Base-by-base conservation (phyloP, 2,329 filamentous ascomycete species). In the Paraphaeosphaeria minitans region DNA sequence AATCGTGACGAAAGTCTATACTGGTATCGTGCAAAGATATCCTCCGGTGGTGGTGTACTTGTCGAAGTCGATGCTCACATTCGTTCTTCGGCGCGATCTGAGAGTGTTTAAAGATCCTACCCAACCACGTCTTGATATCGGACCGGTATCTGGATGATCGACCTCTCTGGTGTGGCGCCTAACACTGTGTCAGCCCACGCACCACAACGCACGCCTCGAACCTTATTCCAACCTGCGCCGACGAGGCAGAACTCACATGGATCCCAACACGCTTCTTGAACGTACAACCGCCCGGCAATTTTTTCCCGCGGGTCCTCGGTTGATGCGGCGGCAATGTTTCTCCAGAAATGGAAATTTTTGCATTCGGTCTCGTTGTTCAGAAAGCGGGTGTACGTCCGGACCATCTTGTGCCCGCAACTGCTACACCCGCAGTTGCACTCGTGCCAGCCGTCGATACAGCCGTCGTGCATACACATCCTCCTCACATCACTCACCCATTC, bases 381-480 rank as follows among this genome's bases (percentile, higher is more conserved):
- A 55, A 69, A 73, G 19, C 75, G 62, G 14, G 66, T 73, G 54
- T 74, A 77, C 8, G 70, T 70, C 55, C 63, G 66, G 43, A 72
- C 68, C 9, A 60, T 35, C 27, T 60, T 60, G 7, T 66, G 49
- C 10, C 66, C 64, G 56, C 75, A 78, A 53, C 66, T 76, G 22
- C 71, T 62, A 58, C 76, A 77, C 0, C 48, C 50, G 59, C 68
- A 76, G 19, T 50, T 48, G 57, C 75, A 77, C 19, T 57, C 53
- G 2, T 45, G 21, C 71, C 70, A 74, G 1, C 49, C 64, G 24
- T 66, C 54, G n/a, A 77, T 64, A 3, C 57, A 57, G 16, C 74
- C 72, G 54, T 73, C 74, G 53, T 77, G 74, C 64, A 75, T 73
- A 54, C 76, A 78, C 64, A 77, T 72, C 5, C 62, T 53, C 42